Base-by-base conservation (phyloP, 345 rosid genomes). In the Anastatica hierochuntica region DNA sequence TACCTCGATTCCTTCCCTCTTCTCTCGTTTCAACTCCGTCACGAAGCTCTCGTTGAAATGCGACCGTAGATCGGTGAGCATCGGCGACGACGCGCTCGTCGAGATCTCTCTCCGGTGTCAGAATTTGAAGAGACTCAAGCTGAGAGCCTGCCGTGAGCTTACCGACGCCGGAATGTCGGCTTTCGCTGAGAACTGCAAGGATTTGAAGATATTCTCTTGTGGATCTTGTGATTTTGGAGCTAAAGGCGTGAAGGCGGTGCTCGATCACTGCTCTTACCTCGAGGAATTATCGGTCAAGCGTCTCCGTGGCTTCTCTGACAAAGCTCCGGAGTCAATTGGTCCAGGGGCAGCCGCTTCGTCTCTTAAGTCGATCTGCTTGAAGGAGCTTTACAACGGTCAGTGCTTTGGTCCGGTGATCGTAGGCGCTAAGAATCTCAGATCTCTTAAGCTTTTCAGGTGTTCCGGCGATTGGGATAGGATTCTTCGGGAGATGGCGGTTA, bases 211-310 rank as follows among this genome's bases (percentile, higher is more conserved):
- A 69, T 73, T 90, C 11, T 83, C 94, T 6, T 82, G 84, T 45
- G 94, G 88, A 69, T 90, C 90, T 41, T 89, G 95, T 49, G 51
- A 70, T 13, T 89, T 89, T 15, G 97, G 97, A 37, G 74, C 95
- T 20, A 83, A 64, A 70, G 95, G 94, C 15, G 78, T 89, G 74
- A 85, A 85, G 63, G 95, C 94, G 0, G 75, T 90, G 14, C 80
- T 90, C 3, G 80, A 90, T 36, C 75, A 80, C 43, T 90, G 97
- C 56, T 60, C 83, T 0, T 49, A 62, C 7, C 76, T 90, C 4
- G 97, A 86, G 52, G 95, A 90, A 14, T 40, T 90, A 14, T 78
- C 96, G 8, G 71, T 90, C 14, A 90, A 86, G 58, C 81, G 97
- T 60, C 90, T 90, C 20, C 81, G 90, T 2, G 86, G 88, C 4